Percentiles rank a stretch among this genome's conserved stretches.
These are phyloP conservation scores for Phaseolus lunatus DNA, from an alignment of 306 rosid genomes.

Conservation along the genomic window DNA sequence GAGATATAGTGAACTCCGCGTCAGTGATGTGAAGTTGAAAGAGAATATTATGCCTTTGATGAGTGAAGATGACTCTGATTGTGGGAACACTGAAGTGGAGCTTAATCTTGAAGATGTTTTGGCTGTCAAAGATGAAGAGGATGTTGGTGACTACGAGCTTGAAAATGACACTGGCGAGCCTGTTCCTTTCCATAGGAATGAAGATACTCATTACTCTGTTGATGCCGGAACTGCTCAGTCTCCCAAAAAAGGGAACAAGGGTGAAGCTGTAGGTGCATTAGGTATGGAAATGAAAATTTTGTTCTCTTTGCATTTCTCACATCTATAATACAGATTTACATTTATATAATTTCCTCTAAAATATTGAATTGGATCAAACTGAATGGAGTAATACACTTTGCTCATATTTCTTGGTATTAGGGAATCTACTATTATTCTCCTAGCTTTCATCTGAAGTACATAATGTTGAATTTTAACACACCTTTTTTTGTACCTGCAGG, in stretches of 20 bases:
- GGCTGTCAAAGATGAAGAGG: neutral
- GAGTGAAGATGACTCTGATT: neutral
- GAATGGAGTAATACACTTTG: neutral
- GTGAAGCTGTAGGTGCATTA: conserved; percentile 17
- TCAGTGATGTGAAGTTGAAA: conserved; percentile 6
- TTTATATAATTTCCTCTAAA: neutral
- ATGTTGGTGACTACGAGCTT: conserved; percentile 4
- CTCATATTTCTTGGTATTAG: neutral
- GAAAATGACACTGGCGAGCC: neutral
- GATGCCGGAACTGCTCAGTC: conserved; percentile 3
- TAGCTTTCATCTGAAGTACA: neutral
- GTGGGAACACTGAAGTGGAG: neutral
- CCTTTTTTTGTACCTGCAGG: conserved; percentile 33
- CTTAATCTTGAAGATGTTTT: neutral
- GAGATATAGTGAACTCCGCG: conserved; percentile 4
- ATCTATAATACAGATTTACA: neutral
- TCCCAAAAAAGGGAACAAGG: neutral
- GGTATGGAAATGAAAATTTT: conserved; percentile 36
- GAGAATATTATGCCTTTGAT: neutral
- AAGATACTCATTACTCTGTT: neutral
- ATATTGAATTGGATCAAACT: conserved; percentile 25
- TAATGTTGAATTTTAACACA: neutral
- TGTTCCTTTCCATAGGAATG: conserved; percentile 23
- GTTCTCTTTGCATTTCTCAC: conserved; percentile 3
- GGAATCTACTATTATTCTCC: conserved; percentile 18